Evolutionary conservation across 768 basidiomycete species (phyloP).

Genomic region (Trametes cinnabarina): DNA sequence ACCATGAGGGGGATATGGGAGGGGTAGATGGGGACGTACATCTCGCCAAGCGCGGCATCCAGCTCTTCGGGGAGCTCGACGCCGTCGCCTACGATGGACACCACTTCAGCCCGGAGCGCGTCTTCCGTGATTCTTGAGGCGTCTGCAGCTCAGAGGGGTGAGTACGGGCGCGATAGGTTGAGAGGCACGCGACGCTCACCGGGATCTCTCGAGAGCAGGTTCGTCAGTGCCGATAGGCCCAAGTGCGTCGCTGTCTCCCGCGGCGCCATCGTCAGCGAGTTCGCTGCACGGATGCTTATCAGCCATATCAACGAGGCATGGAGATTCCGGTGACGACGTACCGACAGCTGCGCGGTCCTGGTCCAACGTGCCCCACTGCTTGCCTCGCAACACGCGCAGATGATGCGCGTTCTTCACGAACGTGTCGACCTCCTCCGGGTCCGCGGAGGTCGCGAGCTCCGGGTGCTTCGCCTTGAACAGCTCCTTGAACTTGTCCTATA

Average conservation of each 20-base stretch:
- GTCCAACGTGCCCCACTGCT: constrained; percentile 58
- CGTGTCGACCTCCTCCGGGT: constrained; percentile 56
- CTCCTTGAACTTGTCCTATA: constrained; percentile 28
- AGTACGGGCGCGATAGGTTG: background rate
- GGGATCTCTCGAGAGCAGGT: constrained; percentile 21
- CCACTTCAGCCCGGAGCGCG: constrained; percentile 50
- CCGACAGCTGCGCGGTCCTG: constrained; percentile 48
- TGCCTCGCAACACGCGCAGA: constrained; percentile 62
- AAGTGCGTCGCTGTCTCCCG: constrained; percentile 69
- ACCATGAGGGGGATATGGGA: background rate
- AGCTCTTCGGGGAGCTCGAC: constrained; percentile 53
- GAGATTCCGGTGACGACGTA: constrained; percentile 29
- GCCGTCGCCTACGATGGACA: constrained; percentile 47
- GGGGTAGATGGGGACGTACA: constrained; percentile 53
- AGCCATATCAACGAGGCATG: background rate
- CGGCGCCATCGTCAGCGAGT: constrained; percentile 32
- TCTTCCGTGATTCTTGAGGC: constrained; percentile 45
- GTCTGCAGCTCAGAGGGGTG: constrained; percentile 4
- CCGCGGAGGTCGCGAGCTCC: constrained; percentile 44
- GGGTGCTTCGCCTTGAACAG: constrained; percentile 43
- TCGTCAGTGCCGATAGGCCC: constrained; percentile 61
- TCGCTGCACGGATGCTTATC: constrained; percentile 2
- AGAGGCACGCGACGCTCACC: constrained; percentile 8
- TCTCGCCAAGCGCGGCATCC: constrained; percentile 65
- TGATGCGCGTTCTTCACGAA: constrained; percentile 84